Percentiles rank a stretch among this genome's conserved stretches.
Evolutionary conservation across 2,329 filamentous ascomycete species (phyloP).

Genomic region (Botrytis hyacinthi): DNA sequence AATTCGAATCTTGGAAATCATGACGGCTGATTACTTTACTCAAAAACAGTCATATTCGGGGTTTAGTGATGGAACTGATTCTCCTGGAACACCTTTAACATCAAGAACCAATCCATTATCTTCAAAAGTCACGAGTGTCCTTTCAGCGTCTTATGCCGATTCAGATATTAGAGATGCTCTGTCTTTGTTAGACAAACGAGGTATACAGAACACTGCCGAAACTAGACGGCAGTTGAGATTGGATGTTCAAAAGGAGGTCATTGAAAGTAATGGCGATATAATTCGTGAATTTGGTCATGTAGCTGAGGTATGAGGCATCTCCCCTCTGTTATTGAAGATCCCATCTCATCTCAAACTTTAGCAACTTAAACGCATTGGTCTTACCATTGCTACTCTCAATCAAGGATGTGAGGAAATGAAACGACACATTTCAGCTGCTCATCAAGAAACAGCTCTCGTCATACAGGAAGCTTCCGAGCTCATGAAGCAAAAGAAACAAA

Average conservation of each 20-base stretch:
- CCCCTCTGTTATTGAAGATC: background rate
- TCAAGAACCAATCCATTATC: slow-evolving; percentile 61
- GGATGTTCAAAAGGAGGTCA: slow-evolving; percentile 86
- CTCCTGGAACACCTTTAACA: slow-evolving; percentile 33
- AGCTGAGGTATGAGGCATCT: slow-evolving; percentile 65
- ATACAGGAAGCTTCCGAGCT: slow-evolving; percentile 75
- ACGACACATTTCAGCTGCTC: slow-evolving; percentile 70
- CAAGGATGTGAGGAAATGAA: slow-evolving; percentile 78
- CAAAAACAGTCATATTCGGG: slow-evolving; percentile 29
- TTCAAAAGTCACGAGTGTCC: slow-evolving; percentile 77
- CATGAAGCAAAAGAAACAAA: slow-evolving; percentile 67
- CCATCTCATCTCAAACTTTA: slow-evolving; percentile 43
- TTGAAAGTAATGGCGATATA: slow-evolving; percentile 87
- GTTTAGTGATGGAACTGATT: slow-evolving; percentile 29
- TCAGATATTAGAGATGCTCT: slow-evolving; percentile 86
- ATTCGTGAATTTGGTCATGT: slow-evolving; percentile 86
- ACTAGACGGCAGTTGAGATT: slow-evolving; percentile 76
- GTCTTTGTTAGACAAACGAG: slow-evolving; percentile 70
- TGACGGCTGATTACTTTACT: slow-evolving; percentile 36
- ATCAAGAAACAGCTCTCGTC: slow-evolving; percentile 69
- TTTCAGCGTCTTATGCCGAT: slow-evolving; percentile 91
- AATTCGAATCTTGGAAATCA: slow-evolving; percentile 11
- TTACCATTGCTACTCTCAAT: slow-evolving; percentile 75
- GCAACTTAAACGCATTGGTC: slow-evolving; percentile 84
- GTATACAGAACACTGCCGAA: slow-evolving; percentile 71